Evolutionary conservation across 1,284 basidiomycete genomes (phyloP), one percentile per base, ranked within the genome.

Genomic region (Trichosporon asahii): DNA sequence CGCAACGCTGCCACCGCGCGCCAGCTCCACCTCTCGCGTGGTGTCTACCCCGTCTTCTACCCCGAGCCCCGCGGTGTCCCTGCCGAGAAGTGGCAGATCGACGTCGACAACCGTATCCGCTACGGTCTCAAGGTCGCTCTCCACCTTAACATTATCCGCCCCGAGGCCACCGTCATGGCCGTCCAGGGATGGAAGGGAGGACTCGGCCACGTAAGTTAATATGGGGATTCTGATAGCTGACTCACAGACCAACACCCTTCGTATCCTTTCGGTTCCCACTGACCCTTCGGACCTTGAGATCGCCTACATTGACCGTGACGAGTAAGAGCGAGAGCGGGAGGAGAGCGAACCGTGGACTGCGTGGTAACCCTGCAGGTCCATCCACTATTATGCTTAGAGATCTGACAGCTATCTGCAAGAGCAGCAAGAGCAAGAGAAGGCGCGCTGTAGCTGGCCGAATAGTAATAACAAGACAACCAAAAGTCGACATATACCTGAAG

Each of bases 141-240:
- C 65, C 87, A 86, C 46, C 85, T 99, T 80, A 91, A 92, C 75
- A 89, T 99, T 82, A 90, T 99, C 86, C 89, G 90, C 83, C 90
- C 93, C 69, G 94, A 95, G 69, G 90, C 90, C 70, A 94, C 94
- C 23, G 89, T 99, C 79, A 88, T 99, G 77, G 96, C 96, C 65
- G 90, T 99, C 11, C 97, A 99, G 85, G 97, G 97, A 65, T 99
- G 96, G 96, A 95, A 96, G 86, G 94, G 94, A 67, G 96, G 97
- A 75, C 89, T 96, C 70, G 95, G 95, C 60, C 93, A 97, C 86
- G 78, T 80, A 67, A 76, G 78, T 77, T 23, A 57, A 0, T 33
- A 15, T 4, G 11, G n/a, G 53, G 8, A 64, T n/a, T n/a, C 40
- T 4, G 8, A 8, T 9, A 64, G 72, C 75, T 78, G 71, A 78